Base-by-base conservation (phyloP, 306 rosid species). In the Luffa acutangula region DNA sequence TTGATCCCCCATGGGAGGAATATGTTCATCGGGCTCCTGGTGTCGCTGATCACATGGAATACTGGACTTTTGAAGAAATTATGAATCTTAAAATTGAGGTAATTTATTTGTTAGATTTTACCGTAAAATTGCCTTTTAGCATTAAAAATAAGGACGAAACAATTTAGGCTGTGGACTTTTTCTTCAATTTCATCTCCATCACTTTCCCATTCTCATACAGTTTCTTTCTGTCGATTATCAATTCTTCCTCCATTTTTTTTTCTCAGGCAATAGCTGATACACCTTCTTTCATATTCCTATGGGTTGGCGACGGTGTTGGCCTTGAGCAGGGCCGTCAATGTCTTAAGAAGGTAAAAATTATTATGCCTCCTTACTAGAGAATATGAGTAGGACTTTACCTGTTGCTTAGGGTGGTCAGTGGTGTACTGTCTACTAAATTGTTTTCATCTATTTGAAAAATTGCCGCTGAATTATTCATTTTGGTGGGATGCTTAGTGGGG, bases 321-420 rank as follows among this genome's bases (percentile, higher is more conserved):
- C 99, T 96, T 85, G 99, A 96, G 92, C 99, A 96, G 90, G 99
- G 99, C 52, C 97, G 99, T 75, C 99, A 96, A 80, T 96, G 99
- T 85, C 89, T 96, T 13, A 96, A 96, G 85, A 96, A 96, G 98
- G 99, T 96, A 80, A 49, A 78, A 45, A 18, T 82, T 52, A 46
- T 79, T 69, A 77, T 58, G 77, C 80, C 66, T 49, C 67, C 81
- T 58, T 7, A 34, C 37, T 21, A 69, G 25, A 57, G 21, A 43
- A 78, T 21, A 1, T 20, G 71, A 49, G 34, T 37, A 15, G 25
- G 6, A 62, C 77, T 36, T 54, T 39, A 49, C 66, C 78, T 80
- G 79, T 12, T 64, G 79, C 76, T 41, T 36, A 25, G 78, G 53
- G 75, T 59, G 70, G 17, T 80, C 37, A 49, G 75, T 59, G 70